These are phyloP conservation scores for Hemerocallis citrina DNA, from an alignment of 106 monocot species.

Conservation along the genomic window DNA sequence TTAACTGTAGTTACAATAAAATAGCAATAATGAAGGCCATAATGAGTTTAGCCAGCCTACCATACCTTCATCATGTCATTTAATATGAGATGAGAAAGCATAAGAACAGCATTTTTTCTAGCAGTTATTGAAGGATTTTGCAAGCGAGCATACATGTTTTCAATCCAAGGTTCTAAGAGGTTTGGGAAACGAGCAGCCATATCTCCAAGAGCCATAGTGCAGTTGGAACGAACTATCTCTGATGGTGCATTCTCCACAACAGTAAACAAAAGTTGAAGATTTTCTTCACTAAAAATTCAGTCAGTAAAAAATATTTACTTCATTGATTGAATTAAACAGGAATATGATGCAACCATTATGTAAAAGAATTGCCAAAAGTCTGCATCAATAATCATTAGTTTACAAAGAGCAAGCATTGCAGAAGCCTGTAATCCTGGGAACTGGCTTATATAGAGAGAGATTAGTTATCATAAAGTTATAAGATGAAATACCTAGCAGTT, in stretches of 20 bases:
- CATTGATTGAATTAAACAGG: not conserved
- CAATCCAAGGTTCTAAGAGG: slow-evolving; percentile 94
- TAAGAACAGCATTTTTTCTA: slow-evolving; percentile 96
- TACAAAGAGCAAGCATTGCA: slow-evolving; percentile 96
- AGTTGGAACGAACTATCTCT: slow-evolving; percentile 94
- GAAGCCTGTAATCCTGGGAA: slow-evolving; percentile 84
- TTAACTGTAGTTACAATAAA: not conserved
- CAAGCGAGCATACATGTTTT: slow-evolving; percentile 89
- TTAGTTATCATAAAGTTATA: not conserved
- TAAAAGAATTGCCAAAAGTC: slow-evolving; percentile 66
- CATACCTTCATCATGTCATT: slow-evolving; percentile 99
- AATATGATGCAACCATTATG: not conserved
- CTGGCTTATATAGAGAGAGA: slow-evolving; percentile 34
- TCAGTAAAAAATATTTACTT: not conserved
- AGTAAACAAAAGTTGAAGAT: slow-evolving; percentile 94
- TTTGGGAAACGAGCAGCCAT: slow-evolving; percentile 95
- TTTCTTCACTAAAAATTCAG: slow-evolving; percentile 55
- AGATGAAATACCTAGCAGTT: not conserved
- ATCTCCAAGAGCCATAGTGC: slow-evolving; percentile 89
- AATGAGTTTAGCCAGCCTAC: not conserved
- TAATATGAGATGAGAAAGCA: slow-evolving; percentile 96
- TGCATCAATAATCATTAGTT: slow-evolving; percentile 92
- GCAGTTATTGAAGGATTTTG: slow-evolving; percentile 74
- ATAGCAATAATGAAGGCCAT: not conserved
- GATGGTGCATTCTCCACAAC: slow-evolving; percentile 75